Evolutionary conservation across 2,329 filamentous ascomycete genomes (phyloP).

Genomic region (Sclerotinia nivalis): DNA sequence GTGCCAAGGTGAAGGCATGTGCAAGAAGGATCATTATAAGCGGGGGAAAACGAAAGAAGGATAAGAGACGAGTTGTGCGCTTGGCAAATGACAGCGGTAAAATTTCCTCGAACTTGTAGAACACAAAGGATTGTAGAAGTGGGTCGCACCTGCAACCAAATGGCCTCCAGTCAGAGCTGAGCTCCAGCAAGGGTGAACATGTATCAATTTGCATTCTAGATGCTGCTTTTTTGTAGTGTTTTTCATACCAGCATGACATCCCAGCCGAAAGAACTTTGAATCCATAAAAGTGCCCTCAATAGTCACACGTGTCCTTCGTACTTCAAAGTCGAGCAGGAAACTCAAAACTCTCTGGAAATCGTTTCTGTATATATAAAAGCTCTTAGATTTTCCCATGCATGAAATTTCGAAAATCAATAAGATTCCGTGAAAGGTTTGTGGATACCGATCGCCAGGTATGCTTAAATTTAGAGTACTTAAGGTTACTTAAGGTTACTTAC

Average conservation of each 20-base stretch:
- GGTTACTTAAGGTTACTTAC: neutral
- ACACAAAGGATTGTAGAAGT: neutral
- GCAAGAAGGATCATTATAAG: neutral
- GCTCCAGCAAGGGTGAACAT: neutral
- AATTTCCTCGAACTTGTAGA: neutral
- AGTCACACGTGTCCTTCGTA: neutral
- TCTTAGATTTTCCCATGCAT: neutral
- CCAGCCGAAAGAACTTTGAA: neutral
- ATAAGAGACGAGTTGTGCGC: neutral
- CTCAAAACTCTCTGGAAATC: too few relatives aligned
- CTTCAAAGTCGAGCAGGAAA: neutral
- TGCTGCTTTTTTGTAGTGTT: neutral
- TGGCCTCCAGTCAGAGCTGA: neutral
- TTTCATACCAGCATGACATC: neutral
- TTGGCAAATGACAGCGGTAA: neutral
- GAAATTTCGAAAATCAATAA: neutral
- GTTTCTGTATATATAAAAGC: neutral
- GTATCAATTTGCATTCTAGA: neutral
- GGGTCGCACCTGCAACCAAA: neutral
- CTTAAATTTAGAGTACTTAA: neutral
- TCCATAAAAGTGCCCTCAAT: neutral
- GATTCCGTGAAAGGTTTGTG: neutral
- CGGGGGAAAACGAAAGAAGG: neutral
- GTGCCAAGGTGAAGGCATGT: neutral
- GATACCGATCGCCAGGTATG: neutral